Conservation (phyloP, 345 rosid genomes). For the Psidium guajava region DNA sequence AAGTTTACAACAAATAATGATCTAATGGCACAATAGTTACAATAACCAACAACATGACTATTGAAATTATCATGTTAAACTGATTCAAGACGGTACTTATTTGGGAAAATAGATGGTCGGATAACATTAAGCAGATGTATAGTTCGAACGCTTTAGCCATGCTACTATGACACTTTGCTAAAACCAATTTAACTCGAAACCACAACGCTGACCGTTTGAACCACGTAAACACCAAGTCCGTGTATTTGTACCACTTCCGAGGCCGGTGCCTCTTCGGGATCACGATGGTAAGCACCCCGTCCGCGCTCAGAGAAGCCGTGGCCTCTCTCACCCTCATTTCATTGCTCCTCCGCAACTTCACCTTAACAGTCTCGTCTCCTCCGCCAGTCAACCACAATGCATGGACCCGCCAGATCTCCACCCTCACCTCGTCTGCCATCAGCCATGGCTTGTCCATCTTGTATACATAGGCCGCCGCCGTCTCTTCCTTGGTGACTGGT, state of each 20-base stretch:
- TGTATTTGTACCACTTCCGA: neutral
- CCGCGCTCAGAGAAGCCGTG: neutral
- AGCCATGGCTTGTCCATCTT: neutral
- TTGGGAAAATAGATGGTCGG: too few relatives aligned
- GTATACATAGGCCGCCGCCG: neutral
- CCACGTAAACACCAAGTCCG: neutral
- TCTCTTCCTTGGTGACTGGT: neutral
- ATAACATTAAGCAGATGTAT: too few relatives aligned
- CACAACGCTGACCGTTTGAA: neutral
- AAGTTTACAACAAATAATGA: too few relatives aligned
- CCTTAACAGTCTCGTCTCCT: neutral
- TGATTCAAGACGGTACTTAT: too few relatives aligned
- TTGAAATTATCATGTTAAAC: too few relatives aligned
- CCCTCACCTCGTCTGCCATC: neutral
- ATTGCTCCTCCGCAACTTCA: neutral
- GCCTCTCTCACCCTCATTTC: neutral
- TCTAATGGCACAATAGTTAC: too few relatives aligned
- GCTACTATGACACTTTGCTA: too few relatives aligned
- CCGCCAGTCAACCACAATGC: neutral
- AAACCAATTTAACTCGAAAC: neutral
- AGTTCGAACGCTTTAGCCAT: too few relatives aligned
- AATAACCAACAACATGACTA: too few relatives aligned
- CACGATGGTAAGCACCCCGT: neutral
- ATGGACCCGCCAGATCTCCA: neutral
- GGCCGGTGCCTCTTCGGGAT: neutral